Evolutionary conservation across 139 green algal genomes (phyloP).

Genomic region (Ulvella scutata): DNA sequence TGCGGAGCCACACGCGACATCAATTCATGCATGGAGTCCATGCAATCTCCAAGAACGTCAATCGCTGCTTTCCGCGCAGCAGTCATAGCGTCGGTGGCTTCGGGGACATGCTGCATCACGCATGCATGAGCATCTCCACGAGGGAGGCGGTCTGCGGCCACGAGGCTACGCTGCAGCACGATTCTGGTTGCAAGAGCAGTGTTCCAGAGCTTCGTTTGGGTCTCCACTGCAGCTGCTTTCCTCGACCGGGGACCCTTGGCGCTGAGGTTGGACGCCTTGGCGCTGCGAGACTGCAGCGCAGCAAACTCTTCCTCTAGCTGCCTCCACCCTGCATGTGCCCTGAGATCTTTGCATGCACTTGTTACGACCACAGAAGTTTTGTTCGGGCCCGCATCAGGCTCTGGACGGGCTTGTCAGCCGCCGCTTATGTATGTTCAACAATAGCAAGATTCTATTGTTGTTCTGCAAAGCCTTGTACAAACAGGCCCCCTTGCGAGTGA

Average conservation of each 20-base stretch:
- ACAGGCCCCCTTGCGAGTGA: no score
- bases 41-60: neutral
- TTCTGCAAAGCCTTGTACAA: no score
- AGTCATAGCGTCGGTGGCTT: neutral
- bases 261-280: neutral
- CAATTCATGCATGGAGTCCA: neutral
- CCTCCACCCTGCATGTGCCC: neutral
- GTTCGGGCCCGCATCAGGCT: no score
- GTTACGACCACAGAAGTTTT: no score
- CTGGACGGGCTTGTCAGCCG: no score
- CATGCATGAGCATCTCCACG: neutral
- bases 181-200: neutral
- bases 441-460: no score
- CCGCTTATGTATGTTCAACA: no score
- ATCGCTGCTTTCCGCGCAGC: neutral
- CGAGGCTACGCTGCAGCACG: neutral
- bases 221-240: neutral
- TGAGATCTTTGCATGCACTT: no score
- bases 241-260: neutral
- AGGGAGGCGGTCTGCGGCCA: neutral
- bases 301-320: constrained; percentile 1
- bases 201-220: neutral
- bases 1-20: neutral
- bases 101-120: neutral
- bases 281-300: neutral